These are phyloP conservation scores for Boletus rubropictus DNA, from an alignment of 768 basidiomycete species.

Conservation along the genomic window DNA sequence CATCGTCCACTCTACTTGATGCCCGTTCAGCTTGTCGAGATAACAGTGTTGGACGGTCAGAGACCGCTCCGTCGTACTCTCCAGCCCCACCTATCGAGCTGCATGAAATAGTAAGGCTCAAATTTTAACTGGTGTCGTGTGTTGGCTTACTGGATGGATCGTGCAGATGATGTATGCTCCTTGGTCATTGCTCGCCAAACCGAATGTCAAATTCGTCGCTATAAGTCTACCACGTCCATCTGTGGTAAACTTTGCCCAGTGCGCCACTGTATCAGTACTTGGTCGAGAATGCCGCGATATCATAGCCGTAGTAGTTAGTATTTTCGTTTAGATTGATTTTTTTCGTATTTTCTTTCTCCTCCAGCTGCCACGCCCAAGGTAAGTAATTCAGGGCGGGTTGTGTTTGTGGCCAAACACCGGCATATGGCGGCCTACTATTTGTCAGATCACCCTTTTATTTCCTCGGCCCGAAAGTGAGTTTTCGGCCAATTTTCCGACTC, in stretches of 20 bases:
- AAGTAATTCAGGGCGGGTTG: constrained; percentile 24
- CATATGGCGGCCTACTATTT: constrained; percentile 25
- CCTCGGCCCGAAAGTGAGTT: constrained; percentile 53
- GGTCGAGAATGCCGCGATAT: background rate
- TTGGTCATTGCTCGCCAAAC: background rate
- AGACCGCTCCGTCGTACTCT: background rate
- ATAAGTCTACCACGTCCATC: background rate
- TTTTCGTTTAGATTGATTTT: constrained; percentile 15
- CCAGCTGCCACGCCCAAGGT: constrained; percentile 16
- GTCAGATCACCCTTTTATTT: constrained; percentile 30
- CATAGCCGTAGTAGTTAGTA: constrained; percentile 7
- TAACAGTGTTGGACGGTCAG: background rate
- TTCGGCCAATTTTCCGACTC: constrained; percentile 61
- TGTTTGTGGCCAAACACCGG: constrained; percentile 31
- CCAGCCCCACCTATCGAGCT: background rate
- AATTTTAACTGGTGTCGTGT: background rate
- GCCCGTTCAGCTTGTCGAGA: background rate
- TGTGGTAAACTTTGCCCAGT: background rate
- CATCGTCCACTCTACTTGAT: background rate
- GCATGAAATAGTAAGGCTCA: constrained; percentile 5
- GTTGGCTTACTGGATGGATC: constrained; percentile 2
- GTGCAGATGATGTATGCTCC: background rate
- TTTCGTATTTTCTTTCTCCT: constrained; percentile 1
- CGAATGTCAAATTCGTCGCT: constrained; percentile 2
- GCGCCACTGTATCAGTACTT: background rate